A percentile compares a stretch with the other conserved stretches of the same genome.
phyloP scores from a whole-genome alignment of 805 yeast genomes.

The Candida peoriensis region DNA sequence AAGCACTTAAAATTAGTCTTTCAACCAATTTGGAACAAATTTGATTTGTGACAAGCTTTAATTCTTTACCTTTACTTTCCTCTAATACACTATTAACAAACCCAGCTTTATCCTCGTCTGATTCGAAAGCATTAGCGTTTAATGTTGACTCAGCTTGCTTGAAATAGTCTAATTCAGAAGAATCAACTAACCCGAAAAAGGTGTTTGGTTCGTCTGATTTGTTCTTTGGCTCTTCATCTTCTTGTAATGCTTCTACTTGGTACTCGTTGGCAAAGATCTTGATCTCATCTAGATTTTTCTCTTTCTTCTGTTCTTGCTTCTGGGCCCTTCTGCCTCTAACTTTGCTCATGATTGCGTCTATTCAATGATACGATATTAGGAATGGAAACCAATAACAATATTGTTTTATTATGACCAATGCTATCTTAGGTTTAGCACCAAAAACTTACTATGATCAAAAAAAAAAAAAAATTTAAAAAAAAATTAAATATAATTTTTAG shows the following conservation, averaged over 20 bases:
- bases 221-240: conserved; percentile 15
- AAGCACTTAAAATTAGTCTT: conserved; percentile 66
- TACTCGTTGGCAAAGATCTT: conserved; percentile 8
- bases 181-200: conserved; percentile 84
- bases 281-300: conserved; percentile 1
- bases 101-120: conserved; percentile 64
- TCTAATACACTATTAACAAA: conserved; percentile 76
- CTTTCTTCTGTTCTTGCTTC: conserved; percentile 20
- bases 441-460: too few relatives aligned
- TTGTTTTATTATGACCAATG: too few relatives aligned
- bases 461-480: too few relatives aligned
- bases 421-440: too few relatives aligned
- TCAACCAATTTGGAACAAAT: conserved; percentile 92
- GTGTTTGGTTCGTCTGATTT: conserved; percentile 33
- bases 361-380: too few relatives aligned
- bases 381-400: too few relatives aligned
- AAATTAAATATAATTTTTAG: too few relatives aligned
- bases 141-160: conserved; percentile 87
- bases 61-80: conserved; percentile 84
- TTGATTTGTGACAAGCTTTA: conserved; percentile 89
- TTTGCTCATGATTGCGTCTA: conserved; percentile 27
- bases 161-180: conserved; percentile 84
- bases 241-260: conserved; percentile 11
- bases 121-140: conserved; percentile 71
- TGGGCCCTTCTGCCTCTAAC: conserved; percentile 39